Base-by-base conservation (phyloP, 805 yeast species). In the Saturnispora saitoi region DNA sequence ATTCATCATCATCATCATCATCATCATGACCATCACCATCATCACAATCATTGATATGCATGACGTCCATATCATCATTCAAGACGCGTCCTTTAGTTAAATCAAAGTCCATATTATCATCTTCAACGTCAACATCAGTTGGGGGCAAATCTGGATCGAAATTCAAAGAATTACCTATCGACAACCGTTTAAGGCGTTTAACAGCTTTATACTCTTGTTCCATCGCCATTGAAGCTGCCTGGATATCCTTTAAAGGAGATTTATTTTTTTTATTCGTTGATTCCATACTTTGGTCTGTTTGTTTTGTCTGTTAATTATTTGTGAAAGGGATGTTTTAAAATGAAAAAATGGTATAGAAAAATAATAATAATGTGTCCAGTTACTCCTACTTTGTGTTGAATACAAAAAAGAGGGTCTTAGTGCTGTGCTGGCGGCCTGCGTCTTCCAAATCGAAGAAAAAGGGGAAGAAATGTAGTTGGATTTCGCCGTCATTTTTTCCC, bases 201-300 rank as follows among this genome's bases (percentile, higher is more conserved):
- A 86, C 86, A 61, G 81, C 79, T 63, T 80, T 78, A 53, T 83
- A 72, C 59, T 86, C 93, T 51, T 78, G 80, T 58, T 85, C 87
- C 42, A 86, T 77, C 5, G 88, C 87, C 56, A 80, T 80, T 3
- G 87, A 89, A 2, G 95, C 95, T 32, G 76, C 73, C 39, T 70
- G 48, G 56, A 44, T 72, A 69, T 58, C 77, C 68, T 48, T 63
- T 24, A 56, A 61, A 3, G 65, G 57, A n/a, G 66, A 61, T 49
- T 61, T 62, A 42, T 61, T 56, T 32, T 37, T 37, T 24, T 37
- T 37, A 37, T 8, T 37, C 20, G 10, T 24, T 9, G 41, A 22
- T 20, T 20, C 17, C 41, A 37, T 37, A 7, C 4, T 37, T 19
- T 11, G 10, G 41, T 40, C 43, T 40, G 43, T 9, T 40, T 24